Evolutionary conservation across 2,329 filamentous ascomycete genomes (phyloP), one percentile per base, ranked within the genome.

Genomic region (Erysiphe pulchra): DNA sequence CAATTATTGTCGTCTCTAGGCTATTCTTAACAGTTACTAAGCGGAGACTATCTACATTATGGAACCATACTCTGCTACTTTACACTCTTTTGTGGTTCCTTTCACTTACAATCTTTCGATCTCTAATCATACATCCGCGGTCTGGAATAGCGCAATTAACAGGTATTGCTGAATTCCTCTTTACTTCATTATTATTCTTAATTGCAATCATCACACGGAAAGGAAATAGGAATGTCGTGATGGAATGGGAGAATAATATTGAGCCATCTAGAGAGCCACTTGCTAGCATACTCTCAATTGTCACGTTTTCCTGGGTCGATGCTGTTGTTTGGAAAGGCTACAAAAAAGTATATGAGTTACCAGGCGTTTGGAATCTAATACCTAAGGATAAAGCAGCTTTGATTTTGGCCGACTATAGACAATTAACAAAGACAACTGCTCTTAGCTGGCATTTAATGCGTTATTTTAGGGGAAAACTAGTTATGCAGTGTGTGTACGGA

Each of bases 271-370:
- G 72, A 50, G 86, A 98, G 59, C 83, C 85, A 7, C 68, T 83
- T 34, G 85, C 90, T 1, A 95, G 87, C 58, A 63, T 95, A 7
- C 73, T 95, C 50, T 95, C 90, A 2, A 67, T 92, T 40, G 76
- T 77, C 18, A 90, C 84, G 2, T 98, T 94, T 59, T 67, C 74
- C 17, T 98, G 90, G 90, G 75, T 94, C 17, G 86, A 95, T 60
- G 63, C 77, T 0, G 80, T 98, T 51, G 77, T 98, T 39, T 85
- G 78, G 75, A 76, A 80, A 53, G 90, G 90, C 13, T 95, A 86
- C 67, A 80, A 75, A 58, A 76, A 83, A 58, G 75, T 85, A 0
- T 70, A 92, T 50, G 84, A 92, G 55, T 71, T 95, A 52, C 63
- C 73, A 28, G 77, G 86, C 59, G 83, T 98, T 2, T 98, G 90